phyloP scores from a whole-genome alignment of 257 asterid genomes.

The Rehmannia glutinosa region DNA sequence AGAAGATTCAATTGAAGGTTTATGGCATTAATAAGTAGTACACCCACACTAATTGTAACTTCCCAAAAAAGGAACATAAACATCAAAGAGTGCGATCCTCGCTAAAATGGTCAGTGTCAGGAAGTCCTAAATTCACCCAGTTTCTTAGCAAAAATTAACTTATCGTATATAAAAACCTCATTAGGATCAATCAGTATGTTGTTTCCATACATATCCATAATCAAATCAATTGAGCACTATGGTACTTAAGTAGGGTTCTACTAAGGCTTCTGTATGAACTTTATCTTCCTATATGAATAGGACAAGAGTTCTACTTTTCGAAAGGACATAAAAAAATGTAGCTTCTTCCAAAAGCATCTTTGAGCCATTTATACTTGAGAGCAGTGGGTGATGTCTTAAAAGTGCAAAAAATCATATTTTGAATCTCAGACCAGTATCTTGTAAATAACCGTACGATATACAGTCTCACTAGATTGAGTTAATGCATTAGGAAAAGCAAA shows the following conservation, averaged over 20 bases:
- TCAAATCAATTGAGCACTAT: neutral
- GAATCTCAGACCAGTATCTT: neutral
- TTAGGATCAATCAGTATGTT: neutral
- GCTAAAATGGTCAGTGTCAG: neutral
- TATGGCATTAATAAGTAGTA: neutral
- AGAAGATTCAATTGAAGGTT: neutral
- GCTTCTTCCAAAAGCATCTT: neutral
- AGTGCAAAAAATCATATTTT: neutral
- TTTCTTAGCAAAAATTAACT: neutral
- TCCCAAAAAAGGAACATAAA: no score
- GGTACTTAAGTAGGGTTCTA: no score
- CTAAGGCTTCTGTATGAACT: neutral
- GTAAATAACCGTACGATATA: neutral
- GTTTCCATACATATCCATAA: neutral
- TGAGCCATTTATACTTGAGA: neutral
- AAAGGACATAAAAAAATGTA: neutral
- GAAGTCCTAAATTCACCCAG: neutral
- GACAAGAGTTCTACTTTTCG: neutral
- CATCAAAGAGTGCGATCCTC: neutral
- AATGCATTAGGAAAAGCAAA: neutral
- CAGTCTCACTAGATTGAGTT: neutral
- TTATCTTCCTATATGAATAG: neutral
- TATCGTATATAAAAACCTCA: neutral
- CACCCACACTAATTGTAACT: neutral
- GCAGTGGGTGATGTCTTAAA: neutral